Percentiles rank a stretch among this genome's conserved stretches.
Conservation (phyloP, 2,329 filamentous ascomycete species). For the Raffaelea arxii region DNA sequence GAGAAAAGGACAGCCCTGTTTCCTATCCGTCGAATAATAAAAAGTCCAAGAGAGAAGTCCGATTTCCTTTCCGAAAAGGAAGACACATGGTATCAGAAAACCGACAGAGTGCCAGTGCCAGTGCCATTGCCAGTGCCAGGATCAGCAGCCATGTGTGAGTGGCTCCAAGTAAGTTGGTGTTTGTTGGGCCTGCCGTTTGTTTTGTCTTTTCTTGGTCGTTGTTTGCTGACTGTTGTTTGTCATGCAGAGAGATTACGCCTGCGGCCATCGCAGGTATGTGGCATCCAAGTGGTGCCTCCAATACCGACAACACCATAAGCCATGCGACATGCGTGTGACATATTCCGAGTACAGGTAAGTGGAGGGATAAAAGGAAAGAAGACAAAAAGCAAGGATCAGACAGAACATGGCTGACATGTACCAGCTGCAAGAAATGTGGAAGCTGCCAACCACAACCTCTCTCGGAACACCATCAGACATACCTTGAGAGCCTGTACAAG, state of each 20-base stretch:
- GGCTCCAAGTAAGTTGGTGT: constrained; percentile 2
- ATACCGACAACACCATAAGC: constrained; percentile 2
- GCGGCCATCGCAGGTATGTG: constrained; percentile 22
- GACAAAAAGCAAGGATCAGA: not conserved
- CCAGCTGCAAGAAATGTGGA: too few species aligned
- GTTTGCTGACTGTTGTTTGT: too few species aligned
- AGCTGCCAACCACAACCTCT: not conserved
- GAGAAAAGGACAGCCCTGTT: too few species aligned
- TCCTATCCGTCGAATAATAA: too few species aligned
- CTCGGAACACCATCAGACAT: not conserved
- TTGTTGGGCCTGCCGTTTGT: not conserved
- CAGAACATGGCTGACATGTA: too few species aligned
- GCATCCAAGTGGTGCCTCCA: constrained; percentile 20
- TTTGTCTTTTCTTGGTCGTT: not conserved
- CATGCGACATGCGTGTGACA: constrained; percentile 1
- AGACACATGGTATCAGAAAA: too few species aligned
- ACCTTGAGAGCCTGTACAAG: constrained; percentile 4
- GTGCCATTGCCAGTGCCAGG: too few species aligned
- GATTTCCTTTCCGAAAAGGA: too few species aligned
- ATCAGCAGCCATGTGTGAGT: constrained; percentile 7
- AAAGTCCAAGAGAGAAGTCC: too few species aligned
- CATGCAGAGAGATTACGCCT: constrained; percentile 18
- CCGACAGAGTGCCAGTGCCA: too few species aligned
- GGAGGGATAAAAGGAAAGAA: not conserved
- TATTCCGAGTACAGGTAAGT: not conserved